Conservation (phyloP, 805 yeast species). For the Tetrapisispora taiwanensis region DNA sequence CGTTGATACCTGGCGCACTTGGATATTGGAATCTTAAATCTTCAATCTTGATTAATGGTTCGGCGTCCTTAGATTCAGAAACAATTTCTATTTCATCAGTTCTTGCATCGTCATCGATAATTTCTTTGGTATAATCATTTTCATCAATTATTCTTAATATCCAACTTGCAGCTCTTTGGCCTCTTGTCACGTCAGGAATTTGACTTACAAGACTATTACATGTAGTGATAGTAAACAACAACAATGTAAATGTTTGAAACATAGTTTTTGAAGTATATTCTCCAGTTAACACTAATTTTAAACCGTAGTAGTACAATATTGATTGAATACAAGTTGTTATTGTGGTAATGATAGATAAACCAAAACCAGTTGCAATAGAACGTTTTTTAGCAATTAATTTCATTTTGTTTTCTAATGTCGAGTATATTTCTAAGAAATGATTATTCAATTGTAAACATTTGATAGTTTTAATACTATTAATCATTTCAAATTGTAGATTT, state of each 20-base stretch:
- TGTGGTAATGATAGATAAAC: slow-evolving; percentile 48
- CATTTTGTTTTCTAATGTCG: slow-evolving; percentile 25
- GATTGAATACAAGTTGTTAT: slow-evolving; percentile 56
- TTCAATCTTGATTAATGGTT: slow-evolving; percentile 31
- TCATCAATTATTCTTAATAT: slow-evolving; percentile 33
- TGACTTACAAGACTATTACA: slow-evolving; percentile 50
- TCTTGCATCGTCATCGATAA: slow-evolving; percentile 2
- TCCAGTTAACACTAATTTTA: slow-evolving; percentile 50
- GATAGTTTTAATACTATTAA: slow-evolving; percentile 54
- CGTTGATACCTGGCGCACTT: slow-evolving; percentile 17
- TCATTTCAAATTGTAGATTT: slow-evolving; percentile 39
- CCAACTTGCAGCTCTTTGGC: slow-evolving; percentile 60
- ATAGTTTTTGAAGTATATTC: slow-evolving; percentile 49
- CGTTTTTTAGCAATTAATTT: slow-evolving; percentile 38
- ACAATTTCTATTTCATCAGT: neutral
- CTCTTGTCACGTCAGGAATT: slow-evolving; percentile 73
- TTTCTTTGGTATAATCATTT: slow-evolving; percentile 5
- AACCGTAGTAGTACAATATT: slow-evolving; percentile 68
- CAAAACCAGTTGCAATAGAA: slow-evolving; percentile 55
- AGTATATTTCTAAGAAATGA: slow-evolving; percentile 37
- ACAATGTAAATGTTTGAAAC: slow-evolving; percentile 59
- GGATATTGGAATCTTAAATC: slow-evolving; percentile 45
- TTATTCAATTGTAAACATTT: slow-evolving; percentile 42
- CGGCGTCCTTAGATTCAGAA: neutral
- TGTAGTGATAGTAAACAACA: slow-evolving; percentile 62